A percentile compares a stretch with the other conserved stretches of the same genome.
phyloP scores from a whole-genome alignment of 257 asterid species.

The Scutellaria barbata region DNA sequence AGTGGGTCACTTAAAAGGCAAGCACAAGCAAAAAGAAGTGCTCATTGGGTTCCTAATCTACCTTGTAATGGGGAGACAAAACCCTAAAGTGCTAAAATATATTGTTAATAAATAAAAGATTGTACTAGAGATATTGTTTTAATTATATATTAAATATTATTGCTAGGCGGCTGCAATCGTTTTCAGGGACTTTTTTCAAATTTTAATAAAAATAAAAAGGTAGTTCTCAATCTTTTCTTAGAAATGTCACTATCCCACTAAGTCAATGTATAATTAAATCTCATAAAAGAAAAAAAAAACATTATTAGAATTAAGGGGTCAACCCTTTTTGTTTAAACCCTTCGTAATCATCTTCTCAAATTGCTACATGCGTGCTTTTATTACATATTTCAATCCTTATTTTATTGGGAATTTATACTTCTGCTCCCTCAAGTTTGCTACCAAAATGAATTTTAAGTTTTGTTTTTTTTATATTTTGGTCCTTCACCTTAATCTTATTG shows the following conservation, averaged over 20 bases:
- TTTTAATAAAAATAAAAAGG: constrained; percentile 9
- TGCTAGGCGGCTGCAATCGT: constrained; percentile 58
- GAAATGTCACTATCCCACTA: constrained; percentile 52
- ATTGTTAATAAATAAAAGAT: not conserved
- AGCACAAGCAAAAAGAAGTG: constrained; percentile 47
- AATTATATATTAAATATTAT: constrained; percentile 4
- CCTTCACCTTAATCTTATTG: too few relatives aligned
- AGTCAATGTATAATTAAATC: constrained; percentile 60
- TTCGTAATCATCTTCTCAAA: constrained; percentile 33
- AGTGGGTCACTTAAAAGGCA: constrained; percentile 38
- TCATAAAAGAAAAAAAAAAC: not conserved
- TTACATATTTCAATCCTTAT: not conserved
- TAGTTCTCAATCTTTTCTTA: constrained; percentile 36
- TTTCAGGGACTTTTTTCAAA: constrained; percentile 49
- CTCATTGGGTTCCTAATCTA: constrained; percentile 49
- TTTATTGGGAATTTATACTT: not conserved
- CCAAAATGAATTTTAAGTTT: too few relatives aligned
- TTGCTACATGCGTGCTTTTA: constrained; percentile 36
- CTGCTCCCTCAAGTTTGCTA: too few relatives aligned
- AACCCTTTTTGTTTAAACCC: constrained; percentile 42
- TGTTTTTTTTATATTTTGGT: too few relatives aligned
- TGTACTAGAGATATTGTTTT: constrained; percentile 5
- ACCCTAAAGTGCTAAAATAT: constrained; percentile 37
- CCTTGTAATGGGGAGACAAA: constrained; percentile 57
- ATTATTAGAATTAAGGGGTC: constrained; percentile 35